A percentile compares a stretch with the other conserved stretches of the same genome.
These are phyloP conservation scores for Trichoderma sp. DNA, from an alignment of 2,329 filamentous ascomycete species.

Conservation along the genomic window DNA sequence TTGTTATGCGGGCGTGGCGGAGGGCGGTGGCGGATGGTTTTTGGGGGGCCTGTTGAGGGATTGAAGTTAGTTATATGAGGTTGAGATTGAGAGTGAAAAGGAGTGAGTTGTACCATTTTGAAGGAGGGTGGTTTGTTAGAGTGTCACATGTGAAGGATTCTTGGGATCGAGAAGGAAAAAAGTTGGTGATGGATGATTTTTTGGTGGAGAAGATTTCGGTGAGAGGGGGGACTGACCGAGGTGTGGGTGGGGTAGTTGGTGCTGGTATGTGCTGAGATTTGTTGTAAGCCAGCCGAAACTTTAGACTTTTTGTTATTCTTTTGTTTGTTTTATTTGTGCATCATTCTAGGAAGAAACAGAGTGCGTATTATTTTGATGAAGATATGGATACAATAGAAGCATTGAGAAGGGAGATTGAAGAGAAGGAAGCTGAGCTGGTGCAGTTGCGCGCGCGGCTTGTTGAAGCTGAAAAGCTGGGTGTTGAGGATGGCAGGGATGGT, in stretches of 20 bases:
- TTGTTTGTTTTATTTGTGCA: too few relatives aligned
- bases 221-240: conserved; percentile 15
- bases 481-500: background rate
- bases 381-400: conserved; percentile 40
- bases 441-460: conserved; percentile 45
- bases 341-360: background rate
- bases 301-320: background rate
- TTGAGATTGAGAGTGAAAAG: too few relatives aligned
- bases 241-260: conserved; percentile 1
- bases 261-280: background rate
- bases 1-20: conserved; percentile 49
- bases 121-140: background rate
- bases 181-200: conserved; percentile 5
- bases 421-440: conserved; percentile 47
- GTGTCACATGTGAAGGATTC: background rate
- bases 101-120: conserved; percentile 16
- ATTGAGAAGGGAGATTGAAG: conserved; percentile 47
- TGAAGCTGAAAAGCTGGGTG: conserved; percentile 26
- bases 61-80: background rate
- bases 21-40: conserved; percentile 59
- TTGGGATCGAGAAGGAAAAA: background rate
- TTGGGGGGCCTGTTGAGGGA: conserved; percentile 31
- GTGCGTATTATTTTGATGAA: background rate
- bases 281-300: background rate
- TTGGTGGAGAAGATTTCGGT: conserved; percentile 19